Base-by-base conservation (phyloP, 345 rosid species). In the Geranium brycei region DNA sequence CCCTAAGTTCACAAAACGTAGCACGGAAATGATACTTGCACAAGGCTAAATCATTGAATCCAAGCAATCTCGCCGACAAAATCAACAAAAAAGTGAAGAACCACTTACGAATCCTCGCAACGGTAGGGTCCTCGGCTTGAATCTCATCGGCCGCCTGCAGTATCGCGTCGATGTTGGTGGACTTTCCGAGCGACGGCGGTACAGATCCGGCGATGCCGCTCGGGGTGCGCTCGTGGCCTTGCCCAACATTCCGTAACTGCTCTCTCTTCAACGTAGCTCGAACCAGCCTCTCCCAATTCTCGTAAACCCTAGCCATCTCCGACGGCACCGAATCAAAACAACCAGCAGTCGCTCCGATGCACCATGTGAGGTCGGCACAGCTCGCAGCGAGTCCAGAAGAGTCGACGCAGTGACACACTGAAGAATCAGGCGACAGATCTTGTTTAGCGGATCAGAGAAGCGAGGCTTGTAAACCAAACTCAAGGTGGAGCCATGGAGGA, bases 121-220 rank as follows among this genome's bases (percentile, higher is more conserved):
- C 84, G 59, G 75, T 73, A 7, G 97, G 88, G 73, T 93, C 84
- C 66, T 88, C 96, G 0, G 70, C 73, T 68, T 90, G 96, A 80
- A 93, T 90, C 82, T 90, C 99, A 58, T 93, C 97, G 8, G 99
- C 99, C 16, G 92, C 89, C 73, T 90, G 97, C 63, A 93, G 73
- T 69, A 93, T 90, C 28, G 84, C 88, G 23, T 93, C 96, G 73
- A 93, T 88, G 68, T 86, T 90, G 31, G 95, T 82, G 69, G 93
- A 69, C 64, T 88, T 86, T n/a, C 79, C 91, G 3, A 93, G 96
- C 19, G 99, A 93, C 3, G 87, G 80, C 17, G 98, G 96, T 55
- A 90, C 90, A 3, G 89, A 86, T 18, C 91, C 91, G 10, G 91
- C 95, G 51, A 93, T 88, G 64, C 97, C 92, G 59, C 87, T 80